Base-by-base conservation (phyloP, 2,329 filamentous ascomycete species). In the Venturia oleaginea region DNA sequence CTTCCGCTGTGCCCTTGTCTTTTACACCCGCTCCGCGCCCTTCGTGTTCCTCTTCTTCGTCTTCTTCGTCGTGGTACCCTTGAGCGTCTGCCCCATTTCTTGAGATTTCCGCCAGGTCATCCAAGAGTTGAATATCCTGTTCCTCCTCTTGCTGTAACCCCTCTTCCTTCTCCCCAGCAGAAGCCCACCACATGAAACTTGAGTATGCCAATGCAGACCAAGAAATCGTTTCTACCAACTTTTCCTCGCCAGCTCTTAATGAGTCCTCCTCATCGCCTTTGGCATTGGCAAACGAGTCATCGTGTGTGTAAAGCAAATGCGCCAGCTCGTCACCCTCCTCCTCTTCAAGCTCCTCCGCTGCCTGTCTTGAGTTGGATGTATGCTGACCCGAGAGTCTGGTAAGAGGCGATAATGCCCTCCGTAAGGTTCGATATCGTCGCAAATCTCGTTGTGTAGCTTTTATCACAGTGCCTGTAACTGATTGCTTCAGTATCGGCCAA, bases 381-480 rank as follows among this genome's bases (percentile, higher is more conserved):
- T 57, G 27, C 15, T 13, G 13, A 65, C 57, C 64, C 64, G 46
- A 68, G 61, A 19, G 69, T 67, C 17, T 67, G 67, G 34, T 67
- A 67, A 37, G 65, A 67, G 66, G 67, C 46, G 62, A 54, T 32
- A 95, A 79, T 4, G 87, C 88, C 67, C 80, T 80, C 61, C 84
- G 83, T 13, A 96, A 81, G 22, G 86, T 81, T 59, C 83, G 82
- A 76, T 89, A 97, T 27, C 93, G 88, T 32, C 91, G 86, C 17
- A 94, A 82, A 74, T 99, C 94, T 48, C 94, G 87, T 72, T 97
- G 93, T 0, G 92, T 96, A 1, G 94, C 93, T 76, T 88, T 92
- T 64, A 97, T 77, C 17, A 84, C 80, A 43, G 81, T 79, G 4
- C 87, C 86, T 17, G 38, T 62, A 62, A 84, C 81, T 59, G 79